Base-by-base conservation (phyloP, 2,329 filamentous ascomycete genomes). In the Diaporthe sp. region DNA sequence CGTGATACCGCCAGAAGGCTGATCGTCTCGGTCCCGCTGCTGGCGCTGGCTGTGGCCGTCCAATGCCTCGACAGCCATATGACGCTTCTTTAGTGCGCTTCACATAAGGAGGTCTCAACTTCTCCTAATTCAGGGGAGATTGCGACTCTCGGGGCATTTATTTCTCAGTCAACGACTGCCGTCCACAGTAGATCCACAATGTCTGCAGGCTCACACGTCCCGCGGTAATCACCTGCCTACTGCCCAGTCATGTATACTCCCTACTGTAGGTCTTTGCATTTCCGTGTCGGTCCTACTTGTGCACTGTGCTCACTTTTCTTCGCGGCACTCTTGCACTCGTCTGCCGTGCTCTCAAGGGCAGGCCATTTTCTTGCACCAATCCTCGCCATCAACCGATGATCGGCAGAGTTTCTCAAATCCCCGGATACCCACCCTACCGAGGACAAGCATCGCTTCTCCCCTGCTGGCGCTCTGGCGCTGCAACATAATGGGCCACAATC, bases 91-190 rank as follows among this genome's bases (percentile, higher is more conserved):
- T 63, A 51, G 32, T 71, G 69, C 27, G 56, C 69, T 71, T 71
- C 69, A 61, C 69, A 53, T 63, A 59, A 61, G 56, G 69, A 59
- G 69, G 56, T 61, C 58, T 59, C 42, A 51, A 42, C 56, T 15
- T 37, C 69, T 63, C 56, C 53, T 63, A 30, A 39, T 37, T 63
- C 69, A 63, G 32, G 69, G 69, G 69, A 71, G 56, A 71, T 71
- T 71, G 32, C 47, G 69, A 71, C 69, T 61, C 44, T 39, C 69
- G 58, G 32, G 25, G 27, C 44, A 37, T 53, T 63, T 37, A 71
- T 51, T 37, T 51, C 44, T 51, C 44, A 66, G 44, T 66, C 44
- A 50, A 51, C 61, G 13, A 66, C 61, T 17, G 22, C 61, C 44
- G 61, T 50, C 22, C 22, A 50, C 44, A 25, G 6, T 39, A 39